phyloP scores from a whole-genome alignment of 768 basidiomycete genomes.

The Mycena metata region DNA sequence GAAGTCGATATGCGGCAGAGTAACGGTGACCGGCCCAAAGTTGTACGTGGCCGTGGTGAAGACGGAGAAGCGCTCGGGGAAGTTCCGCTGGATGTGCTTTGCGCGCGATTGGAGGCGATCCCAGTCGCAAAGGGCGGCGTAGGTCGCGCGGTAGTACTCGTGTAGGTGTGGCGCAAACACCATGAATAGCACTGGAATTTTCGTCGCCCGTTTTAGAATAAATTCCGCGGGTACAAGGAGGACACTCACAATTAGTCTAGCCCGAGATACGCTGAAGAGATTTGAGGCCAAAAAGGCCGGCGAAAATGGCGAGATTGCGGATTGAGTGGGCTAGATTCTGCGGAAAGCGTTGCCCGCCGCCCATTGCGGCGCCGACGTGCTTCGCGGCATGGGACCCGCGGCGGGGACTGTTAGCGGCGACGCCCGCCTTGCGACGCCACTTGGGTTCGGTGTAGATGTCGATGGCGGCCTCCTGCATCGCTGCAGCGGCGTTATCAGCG shows the following conservation, averaged over 20 bases:
- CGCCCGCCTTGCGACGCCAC: not conserved
- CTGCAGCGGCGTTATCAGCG: not conserved
- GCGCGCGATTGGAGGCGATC: not conserved
- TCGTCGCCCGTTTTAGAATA: too few species aligned
- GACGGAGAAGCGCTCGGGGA: not conserved
- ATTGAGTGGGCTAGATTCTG: not conserved
- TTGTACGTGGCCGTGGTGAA: conserved; percentile 1
- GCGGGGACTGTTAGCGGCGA: not conserved
- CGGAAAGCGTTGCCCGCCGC: not conserved
- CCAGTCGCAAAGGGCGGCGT: not conserved
- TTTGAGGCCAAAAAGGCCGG: not conserved
- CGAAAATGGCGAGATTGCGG: not conserved
- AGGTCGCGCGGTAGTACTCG: not conserved
- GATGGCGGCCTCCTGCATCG: not conserved
- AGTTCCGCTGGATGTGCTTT: not conserved
- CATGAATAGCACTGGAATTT: not conserved
- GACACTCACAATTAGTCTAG: conserved; percentile 8
- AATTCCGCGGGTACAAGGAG: too few species aligned
- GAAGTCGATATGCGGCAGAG: conserved; percentile 12
- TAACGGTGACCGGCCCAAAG: not conserved
- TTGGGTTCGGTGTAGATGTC: not conserved
- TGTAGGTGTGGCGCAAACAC: not conserved
- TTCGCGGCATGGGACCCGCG: not conserved
- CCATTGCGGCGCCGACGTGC: not conserved
- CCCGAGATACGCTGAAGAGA: not conserved